phyloP scores from a whole-genome alignment of 2,329 filamentous ascomycete species.

The Xylariaceae sp. region DNA sequence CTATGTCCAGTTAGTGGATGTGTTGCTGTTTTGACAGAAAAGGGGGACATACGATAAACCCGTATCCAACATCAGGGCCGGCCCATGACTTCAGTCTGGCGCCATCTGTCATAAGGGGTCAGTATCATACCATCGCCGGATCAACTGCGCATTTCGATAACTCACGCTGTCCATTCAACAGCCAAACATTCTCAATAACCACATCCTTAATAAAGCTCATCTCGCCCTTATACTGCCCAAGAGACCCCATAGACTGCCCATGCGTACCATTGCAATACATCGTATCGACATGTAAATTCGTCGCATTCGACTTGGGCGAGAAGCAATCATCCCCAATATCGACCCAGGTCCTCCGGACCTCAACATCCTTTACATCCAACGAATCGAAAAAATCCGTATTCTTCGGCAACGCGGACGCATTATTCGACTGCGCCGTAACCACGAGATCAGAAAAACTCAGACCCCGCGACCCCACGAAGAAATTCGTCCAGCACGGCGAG shows the following conservation, averaged over 20 bases:
- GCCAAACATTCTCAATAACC: conserved; percentile 54
- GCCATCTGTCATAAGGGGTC: conserved; percentile 33
- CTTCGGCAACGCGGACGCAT: conserved; percentile 43
- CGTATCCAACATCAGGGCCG: conserved; percentile 51
- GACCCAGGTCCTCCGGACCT: conserved; percentile 45
- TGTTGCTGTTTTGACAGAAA: background rate
- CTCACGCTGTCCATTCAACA: conserved; percentile 42
- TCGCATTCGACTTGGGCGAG: conserved; percentile 55
- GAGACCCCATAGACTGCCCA: conserved; percentile 53
- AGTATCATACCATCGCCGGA: background rate
- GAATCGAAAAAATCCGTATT: conserved; percentile 62
- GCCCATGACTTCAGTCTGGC: conserved; percentile 59
- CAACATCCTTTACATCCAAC: conserved; percentile 50
- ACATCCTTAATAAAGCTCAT: conserved; percentile 52
- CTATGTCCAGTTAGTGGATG: conserved; percentile 4
- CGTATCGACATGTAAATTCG: conserved; percentile 53
- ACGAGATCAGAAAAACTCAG: conserved; percentile 49
- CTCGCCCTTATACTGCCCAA: conserved; percentile 53
- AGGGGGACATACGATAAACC: conserved; percentile 41
- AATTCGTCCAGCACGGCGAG: conserved; percentile 60
- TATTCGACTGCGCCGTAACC: conserved; percentile 48
- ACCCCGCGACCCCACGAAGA: conserved; percentile 52
- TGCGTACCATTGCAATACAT: conserved; percentile 57
- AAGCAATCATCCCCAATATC: conserved; percentile 58
- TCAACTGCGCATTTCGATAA: background rate